Percentiles rank a stretch among this genome's conserved stretches.
Evolutionary conservation across 1,284 basidiomycete genomes (phyloP).

Genomic region (Rhodotorula sp.): DNA sequence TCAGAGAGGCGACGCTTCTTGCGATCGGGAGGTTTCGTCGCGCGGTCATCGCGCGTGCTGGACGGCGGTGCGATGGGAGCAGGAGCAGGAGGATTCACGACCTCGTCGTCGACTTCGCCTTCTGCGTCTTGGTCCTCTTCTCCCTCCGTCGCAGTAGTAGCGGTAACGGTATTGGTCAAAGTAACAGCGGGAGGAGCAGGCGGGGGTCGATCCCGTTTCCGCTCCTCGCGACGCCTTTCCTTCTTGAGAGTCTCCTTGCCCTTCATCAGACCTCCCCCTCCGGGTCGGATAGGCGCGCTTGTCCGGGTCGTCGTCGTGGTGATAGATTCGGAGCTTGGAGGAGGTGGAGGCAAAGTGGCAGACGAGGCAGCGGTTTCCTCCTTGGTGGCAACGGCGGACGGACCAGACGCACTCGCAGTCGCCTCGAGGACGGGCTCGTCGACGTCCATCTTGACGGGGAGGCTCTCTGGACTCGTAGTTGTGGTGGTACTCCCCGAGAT

Average conservation of each 20-base stretch:
- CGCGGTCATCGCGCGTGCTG: too few species aligned
- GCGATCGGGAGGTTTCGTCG: too few species aligned
- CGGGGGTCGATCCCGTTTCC: neutral
- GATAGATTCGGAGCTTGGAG: too few species aligned
- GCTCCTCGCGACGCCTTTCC: slow-evolving; percentile 19
- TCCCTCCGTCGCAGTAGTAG: neutral
- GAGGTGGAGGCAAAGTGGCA: too few species aligned
- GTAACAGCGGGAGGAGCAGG: neutral
- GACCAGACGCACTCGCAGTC: neutral
- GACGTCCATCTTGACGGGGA: neutral
- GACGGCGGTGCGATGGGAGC: too few species aligned
- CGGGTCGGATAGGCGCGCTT: neutral
- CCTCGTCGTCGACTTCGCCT: neutral
- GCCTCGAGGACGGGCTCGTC: neutral
- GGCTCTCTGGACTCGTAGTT: neutral
- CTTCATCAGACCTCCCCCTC: slow-evolving; percentile 30
- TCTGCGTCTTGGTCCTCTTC: neutral
- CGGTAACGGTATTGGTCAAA: neutral
- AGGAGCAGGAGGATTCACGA: neutral
- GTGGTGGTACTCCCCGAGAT: neutral
- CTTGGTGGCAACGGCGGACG: too few species aligned
- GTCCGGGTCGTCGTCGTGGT: too few species aligned
- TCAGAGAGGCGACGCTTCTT: too few species aligned
- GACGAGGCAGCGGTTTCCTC: too few species aligned
- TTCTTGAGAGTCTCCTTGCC: slow-evolving; percentile 38